Evolutionary conservation across 2,329 filamentous ascomycete genomes (phyloP), one percentile per base, ranked within the genome.

Genomic region (Dactylonectria macrodidyma): DNA sequence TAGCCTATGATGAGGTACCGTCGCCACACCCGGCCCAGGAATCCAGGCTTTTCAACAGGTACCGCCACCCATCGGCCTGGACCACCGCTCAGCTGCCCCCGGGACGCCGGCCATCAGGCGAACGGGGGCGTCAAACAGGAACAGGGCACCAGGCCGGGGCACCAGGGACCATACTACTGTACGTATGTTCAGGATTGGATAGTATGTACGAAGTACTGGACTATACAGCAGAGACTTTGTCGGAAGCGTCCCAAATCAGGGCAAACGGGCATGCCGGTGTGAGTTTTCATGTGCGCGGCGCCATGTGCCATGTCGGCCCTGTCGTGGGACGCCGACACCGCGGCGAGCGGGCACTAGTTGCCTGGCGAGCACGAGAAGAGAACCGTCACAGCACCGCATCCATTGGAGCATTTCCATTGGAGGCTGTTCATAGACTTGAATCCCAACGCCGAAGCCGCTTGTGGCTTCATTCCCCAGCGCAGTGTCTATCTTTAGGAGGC

Each of bases 241-340:
- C 41, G 16, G 47, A 38, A 7, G 41, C 38, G 22, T 14, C n/a
- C 26, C 41, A 48, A 51, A 60, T 47, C 41, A 50, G 57, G 47
- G 34, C 58, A 66, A 50, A 52, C 36, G 52, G 38, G 52, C 58
- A 57, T 58, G 36, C 52, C 63, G 57, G 63, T 61, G 63, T 57
- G 51, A 26, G 26, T 56, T 48, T 24, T 51, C 57, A 38, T 44
- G 41, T 48, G 44, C 58, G 26, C 36, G 47, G 52, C 36, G 51
- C 38, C 47, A 26, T 54, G 59, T 55, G 48, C 46, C 33, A 22
- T 58, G 55, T n/a, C 59, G 47, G 48, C 64, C 64, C 58, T 58
- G 46, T 36, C 34, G 33, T 62, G 50, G 63, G 59, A 62, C 59
- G 38, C 52, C 24, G 54, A 57, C 51, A 46, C 50, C 59, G 58